Base-by-base conservation (phyloP, 768 basidiomycete species). In the Tylopilus felleus region DNA sequence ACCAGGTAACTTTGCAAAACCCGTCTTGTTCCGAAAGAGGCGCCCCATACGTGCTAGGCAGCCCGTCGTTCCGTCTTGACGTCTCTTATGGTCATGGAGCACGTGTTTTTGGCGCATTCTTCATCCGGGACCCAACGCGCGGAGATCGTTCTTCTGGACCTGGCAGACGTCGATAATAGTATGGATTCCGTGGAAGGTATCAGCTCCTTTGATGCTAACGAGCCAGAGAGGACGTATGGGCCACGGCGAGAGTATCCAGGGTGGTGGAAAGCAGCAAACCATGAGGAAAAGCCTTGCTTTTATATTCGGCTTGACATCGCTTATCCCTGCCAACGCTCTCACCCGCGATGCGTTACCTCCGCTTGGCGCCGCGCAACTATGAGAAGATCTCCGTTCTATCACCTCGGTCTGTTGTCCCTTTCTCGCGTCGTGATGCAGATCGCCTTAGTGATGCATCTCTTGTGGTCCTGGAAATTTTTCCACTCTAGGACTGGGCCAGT, bases 311-410 rank as follows among this genome's bases (percentile, higher is more conserved):
- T 42, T 41, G 52, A 9, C 48, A 4, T 33, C 59, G 58, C 52
- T 61, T 51, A 51, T 8, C 13, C 31, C 21, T 19, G 22, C 19
- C 16, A 25, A 8, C 22, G 6, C 27, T 35, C 27, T 49, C 28
- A 14, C 12, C 16, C 25, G 8, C 16, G 14, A 29, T 29, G 9
- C 9, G 23, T 48, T 48, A 60, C 47, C 51, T 40, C 54, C 52
- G 44, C 50, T 40, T 33, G 5, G 12, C 16, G 36, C 43, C 31
- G 36, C 35, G 7, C 29, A 35, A 25, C 14, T 31, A 28, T 52
- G 53, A 29, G 53, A 57, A 33, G 21, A 39, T 17, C 17, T 40
- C 51, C 53, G 48, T 22, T 55, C 49, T 51, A 60, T 57, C 25
- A 13, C 45, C 47, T 36, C 36, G 10, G 21, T 40, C 8, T 19